A percentile compares a stretch with the other conserved stretches of the same genome.
These are phyloP conservation scores for Puccinia hordei DNA, from an alignment of 1,284 basidiomycete species.

Conservation along the genomic window DNA sequence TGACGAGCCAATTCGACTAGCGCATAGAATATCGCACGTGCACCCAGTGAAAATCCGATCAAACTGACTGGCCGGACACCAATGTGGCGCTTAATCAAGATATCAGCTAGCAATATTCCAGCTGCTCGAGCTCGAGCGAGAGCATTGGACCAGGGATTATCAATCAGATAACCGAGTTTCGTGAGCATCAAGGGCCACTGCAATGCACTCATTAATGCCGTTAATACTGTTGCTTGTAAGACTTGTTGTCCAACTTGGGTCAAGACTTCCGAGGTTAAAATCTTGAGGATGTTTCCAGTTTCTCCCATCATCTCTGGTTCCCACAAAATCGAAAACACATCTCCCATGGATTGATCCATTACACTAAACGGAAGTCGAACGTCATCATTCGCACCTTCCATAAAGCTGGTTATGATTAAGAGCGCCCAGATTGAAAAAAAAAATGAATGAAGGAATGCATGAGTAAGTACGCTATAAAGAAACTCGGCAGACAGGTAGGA, in stretches of 20 bases:
- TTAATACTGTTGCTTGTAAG: conserved; percentile 85
- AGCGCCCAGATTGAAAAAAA: conserved; percentile 26
- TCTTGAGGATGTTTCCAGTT: conserved; percentile 83
- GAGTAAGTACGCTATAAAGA: conserved; percentile 46
- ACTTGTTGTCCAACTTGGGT: conserved; percentile 85
- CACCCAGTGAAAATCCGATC: conserved; percentile 89
- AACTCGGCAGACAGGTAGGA: conserved; percentile 16
- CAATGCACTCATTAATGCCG: conserved; percentile 82
- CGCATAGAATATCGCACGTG: conserved; percentile 92
- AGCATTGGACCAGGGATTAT: conserved; percentile 95
- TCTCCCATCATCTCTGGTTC: conserved; percentile 96
- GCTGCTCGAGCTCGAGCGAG: conserved; percentile 85
- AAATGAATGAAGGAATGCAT: too few relatives aligned
- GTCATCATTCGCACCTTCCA: conserved; percentile 81
- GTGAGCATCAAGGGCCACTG: conserved; percentile 95
- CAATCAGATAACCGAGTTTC: conserved; percentile 90
- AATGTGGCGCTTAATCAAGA: conserved; percentile 79
- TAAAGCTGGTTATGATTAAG: conserved; percentile 76
- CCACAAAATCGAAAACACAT: conserved; percentile 91
- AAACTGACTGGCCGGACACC: conserved; percentile 90
- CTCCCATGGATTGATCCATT: conserved; percentile 87
- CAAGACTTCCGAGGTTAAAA: conserved; percentile 81
- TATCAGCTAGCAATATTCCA: conserved; percentile 83
- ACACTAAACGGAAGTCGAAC: conserved; percentile 89
- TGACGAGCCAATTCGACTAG: conserved; percentile 79